Percentiles rank a stretch among this genome's conserved stretches.
Evolutionary conservation across 805 yeast species (phyloP).

Genomic region (Metschnikowia vanudenii): DNA sequence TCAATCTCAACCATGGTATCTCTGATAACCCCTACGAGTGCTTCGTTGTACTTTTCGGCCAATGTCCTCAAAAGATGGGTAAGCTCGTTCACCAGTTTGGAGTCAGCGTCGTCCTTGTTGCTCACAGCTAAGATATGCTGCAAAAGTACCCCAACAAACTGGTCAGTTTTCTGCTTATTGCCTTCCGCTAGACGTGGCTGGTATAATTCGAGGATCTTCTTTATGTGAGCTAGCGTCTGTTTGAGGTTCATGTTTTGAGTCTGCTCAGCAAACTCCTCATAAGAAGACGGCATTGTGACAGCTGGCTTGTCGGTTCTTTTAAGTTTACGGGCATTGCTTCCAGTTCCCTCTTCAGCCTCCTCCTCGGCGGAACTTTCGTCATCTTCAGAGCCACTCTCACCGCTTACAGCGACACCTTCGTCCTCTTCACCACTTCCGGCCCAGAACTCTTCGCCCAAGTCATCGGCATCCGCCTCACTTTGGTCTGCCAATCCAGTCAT

Average conservation of each 20-base stretch:
- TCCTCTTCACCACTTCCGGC: slow-evolving; percentile 38
- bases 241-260: slow-evolving; percentile 33
- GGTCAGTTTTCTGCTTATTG: slow-evolving; percentile 70
- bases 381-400: not conserved
- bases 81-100: slow-evolving; percentile 41
- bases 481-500: slow-evolving; percentile 65
- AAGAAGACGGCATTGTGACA: slow-evolving; percentile 31
- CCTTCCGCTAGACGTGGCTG: slow-evolving; percentile 81
- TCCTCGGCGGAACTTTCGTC: slow-evolving; percentile 31
- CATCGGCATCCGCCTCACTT: slow-evolving; percentile 56
- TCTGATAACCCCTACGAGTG: slow-evolving; percentile 63
- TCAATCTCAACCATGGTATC: slow-evolving; percentile 55
- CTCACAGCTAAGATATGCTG: slow-evolving; percentile 55
- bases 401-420: not conserved
- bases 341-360: slow-evolving; percentile 49
- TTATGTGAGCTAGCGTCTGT: slow-evolving; percentile 49
- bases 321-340: slow-evolving; percentile 21
- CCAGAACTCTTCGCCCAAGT: slow-evolving; percentile 72
- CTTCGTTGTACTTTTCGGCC: slow-evolving; percentile 63
- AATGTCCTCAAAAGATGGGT: slow-evolving; percentile 51
- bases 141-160: slow-evolving; percentile 60
- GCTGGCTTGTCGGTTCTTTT: slow-evolving; percentile 11
- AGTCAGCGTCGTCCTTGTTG: slow-evolving; percentile 16
- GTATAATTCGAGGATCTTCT: slow-evolving; percentile 55
- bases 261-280: slow-evolving; percentile 30